A percentile compares a stretch with the other conserved stretches of the same genome.
phyloP scores from a whole-genome alignment of 345 rosid genomes.

The Eutrema yunnanense region DNA sequence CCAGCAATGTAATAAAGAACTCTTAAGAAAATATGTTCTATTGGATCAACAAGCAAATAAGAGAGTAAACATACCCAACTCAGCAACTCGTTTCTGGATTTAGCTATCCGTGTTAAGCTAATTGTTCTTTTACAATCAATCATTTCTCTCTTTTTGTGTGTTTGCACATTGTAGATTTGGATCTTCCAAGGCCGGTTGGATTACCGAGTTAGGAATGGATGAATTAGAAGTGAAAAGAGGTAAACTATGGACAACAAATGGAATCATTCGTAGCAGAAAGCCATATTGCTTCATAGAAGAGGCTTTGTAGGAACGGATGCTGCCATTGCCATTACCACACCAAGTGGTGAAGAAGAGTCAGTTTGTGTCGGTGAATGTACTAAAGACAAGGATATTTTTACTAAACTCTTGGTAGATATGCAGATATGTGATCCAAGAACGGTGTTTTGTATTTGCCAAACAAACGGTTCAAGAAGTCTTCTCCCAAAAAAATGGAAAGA shows the following conservation, averaged over 20 bases:
- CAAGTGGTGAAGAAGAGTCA: not conserved
- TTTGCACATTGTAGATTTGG: conserved; percentile 16
- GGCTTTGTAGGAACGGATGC: conserved; percentile 45
- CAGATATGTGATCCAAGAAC: conserved; percentile 39
- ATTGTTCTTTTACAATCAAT: not conserved
- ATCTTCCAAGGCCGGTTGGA: conserved; percentile 68
- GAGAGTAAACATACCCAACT: no score
- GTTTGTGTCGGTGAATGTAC: not conserved
- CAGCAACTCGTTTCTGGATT: not conserved
- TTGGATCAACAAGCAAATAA: no score
- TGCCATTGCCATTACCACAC: not conserved
- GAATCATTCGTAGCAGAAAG: conserved; percentile 50
- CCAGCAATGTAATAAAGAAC: no score
- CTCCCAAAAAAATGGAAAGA: not conserved
- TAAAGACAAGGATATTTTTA: not conserved
- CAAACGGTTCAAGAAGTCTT: conserved; percentile 74
- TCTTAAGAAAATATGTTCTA: no score
- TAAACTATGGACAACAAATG: conserved; percentile 75
- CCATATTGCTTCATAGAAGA: conserved; percentile 64
- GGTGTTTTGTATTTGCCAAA: conserved; percentile 72
- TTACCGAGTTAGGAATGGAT: conserved; percentile 46
- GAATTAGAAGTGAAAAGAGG: conserved; percentile 70
- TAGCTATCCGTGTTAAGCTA: not conserved
- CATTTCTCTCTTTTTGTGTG: not conserved
- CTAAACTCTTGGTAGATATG: conserved; percentile 37